Conservation (phyloP, 345 rosid species). For the Xanthoceras sorbifolium region DNA sequence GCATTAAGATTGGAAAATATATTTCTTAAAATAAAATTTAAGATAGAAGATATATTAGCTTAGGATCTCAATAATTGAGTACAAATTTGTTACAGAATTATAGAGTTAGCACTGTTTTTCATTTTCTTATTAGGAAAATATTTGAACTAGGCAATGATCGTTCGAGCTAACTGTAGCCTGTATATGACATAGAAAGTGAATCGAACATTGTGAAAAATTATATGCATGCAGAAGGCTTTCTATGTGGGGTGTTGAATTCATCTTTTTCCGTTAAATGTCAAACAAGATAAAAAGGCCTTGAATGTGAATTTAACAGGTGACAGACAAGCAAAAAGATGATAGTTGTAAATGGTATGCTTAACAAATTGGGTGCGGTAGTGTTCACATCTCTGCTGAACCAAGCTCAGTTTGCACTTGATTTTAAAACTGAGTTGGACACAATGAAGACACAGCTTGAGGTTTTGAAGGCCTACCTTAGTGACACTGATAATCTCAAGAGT, state of each 20-base stretch:
- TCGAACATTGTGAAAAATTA: not conserved
- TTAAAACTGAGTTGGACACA: constrained; percentile 12
- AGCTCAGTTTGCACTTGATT: constrained; percentile 17
- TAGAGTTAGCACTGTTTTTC: not conserved
- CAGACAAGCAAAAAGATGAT: not conserved
- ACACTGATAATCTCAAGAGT: constrained; percentile 16
- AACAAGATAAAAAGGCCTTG: not conserved
- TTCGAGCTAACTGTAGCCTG: not conserved
- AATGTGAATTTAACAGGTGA: constrained; percentile 4
- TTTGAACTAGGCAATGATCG: not conserved
- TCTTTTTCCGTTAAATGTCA: not conserved
- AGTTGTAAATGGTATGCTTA: not conserved
- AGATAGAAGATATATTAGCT: too few species aligned
- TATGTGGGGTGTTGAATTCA: not conserved
- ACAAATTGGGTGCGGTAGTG: not conserved
- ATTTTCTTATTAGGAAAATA: not conserved
- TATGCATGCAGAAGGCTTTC: not conserved
- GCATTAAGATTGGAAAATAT: too few species aligned
- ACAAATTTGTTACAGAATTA: too few species aligned
- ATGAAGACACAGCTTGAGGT: constrained; percentile 24
- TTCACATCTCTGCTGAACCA: constrained; percentile 9
- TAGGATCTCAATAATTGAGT: too few species aligned
- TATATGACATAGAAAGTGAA: not conserved
- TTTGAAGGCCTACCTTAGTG: constrained; percentile 21
- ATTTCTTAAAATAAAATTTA: too few species aligned